Evolutionary conservation across 208 protist species (phyloP).

Genomic region (Acanthamoeba sp.): DNA sequence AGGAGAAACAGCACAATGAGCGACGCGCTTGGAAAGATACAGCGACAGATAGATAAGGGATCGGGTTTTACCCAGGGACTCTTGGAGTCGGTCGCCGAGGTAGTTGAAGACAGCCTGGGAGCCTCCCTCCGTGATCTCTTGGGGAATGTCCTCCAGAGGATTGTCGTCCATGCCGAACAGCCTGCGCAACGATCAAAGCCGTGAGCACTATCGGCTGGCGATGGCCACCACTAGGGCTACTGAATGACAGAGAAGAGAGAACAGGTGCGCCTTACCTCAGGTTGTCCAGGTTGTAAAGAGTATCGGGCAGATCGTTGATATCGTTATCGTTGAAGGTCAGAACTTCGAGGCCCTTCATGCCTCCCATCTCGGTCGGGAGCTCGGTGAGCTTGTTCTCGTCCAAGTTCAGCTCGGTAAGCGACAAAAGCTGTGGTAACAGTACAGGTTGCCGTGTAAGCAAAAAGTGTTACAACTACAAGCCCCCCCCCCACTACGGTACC

Average conservation of each 20-base stretch:
- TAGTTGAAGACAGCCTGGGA: constrained; percentile 74
- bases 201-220: too few relatives aligned
- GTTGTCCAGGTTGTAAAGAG: constrained; percentile 67
- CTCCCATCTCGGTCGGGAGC: constrained; percentile 70
- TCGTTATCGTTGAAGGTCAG: constrained; percentile 79
- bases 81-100: constrained; percentile 60
- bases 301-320: constrained; percentile 74
- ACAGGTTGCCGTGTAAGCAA: too few relatives aligned
- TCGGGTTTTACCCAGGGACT: background rate
- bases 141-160: constrained; percentile 66
- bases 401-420: constrained; percentile 78
- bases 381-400: constrained; percentile 81
- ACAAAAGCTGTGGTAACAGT: background rate
- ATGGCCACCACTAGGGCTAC: background rate
- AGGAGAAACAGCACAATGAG: background rate
- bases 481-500: too few relatives aligned
- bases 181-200: background rate
- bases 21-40: too few relatives aligned
- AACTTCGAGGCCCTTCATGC: constrained; percentile 51
- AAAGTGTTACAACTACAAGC: too few relatives aligned
- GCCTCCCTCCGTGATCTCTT: constrained; percentile 66
- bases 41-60: too few relatives aligned
- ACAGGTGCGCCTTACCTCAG: constrained; percentile 1
- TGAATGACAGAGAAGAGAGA: background rate
- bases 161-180: constrained; percentile 76